Conservation (phyloP, 164 flowering plant genomes). For the Magnolia officinalis region DNA sequence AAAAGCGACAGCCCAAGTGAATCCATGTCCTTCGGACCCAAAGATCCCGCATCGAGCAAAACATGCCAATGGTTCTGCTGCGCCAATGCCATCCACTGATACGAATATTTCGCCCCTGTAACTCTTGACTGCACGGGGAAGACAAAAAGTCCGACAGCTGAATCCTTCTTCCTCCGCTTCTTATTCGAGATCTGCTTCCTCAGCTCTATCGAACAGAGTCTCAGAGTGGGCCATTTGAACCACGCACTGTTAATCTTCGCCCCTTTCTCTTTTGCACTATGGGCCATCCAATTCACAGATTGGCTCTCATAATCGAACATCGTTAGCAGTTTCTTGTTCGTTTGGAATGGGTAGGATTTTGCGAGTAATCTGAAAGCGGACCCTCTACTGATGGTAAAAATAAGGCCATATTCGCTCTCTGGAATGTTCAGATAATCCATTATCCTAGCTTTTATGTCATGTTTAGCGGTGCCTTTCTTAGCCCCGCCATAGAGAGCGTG, state of each 20-base stretch:
- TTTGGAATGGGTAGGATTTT: conserved; percentile 77
- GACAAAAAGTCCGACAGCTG: conserved; percentile 67
- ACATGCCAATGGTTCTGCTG: conserved; percentile 92
- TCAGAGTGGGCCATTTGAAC: conserved; percentile 75
- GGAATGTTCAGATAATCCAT: conserved; percentile 77
- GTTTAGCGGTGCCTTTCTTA: conserved; percentile 56
- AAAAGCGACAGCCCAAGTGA: conserved; percentile 82
- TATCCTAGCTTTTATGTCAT: conserved; percentile 55
- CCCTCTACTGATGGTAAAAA: conserved; percentile 73
- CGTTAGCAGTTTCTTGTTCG: conserved; percentile 56
- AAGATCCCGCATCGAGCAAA: conserved; percentile 77
- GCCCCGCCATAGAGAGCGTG: conserved; percentile 63
- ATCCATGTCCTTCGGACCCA: conserved; percentile 96
- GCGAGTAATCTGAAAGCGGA: conserved; percentile 84
- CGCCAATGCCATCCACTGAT: conserved; percentile 87
- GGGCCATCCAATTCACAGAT: conserved; percentile 65
- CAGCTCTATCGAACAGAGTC: conserved; percentile 47
- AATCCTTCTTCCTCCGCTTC: conserved; percentile 52
- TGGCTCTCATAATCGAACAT: conserved; percentile 81
- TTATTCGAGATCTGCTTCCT: conserved; percentile 46
- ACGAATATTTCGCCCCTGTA: conserved; percentile 77
- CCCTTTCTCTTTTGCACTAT: conserved; percentile 62
- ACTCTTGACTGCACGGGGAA: conserved; percentile 90
- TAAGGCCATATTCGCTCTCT: conserved; percentile 72
- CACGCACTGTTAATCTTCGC: conserved; percentile 56